Conservation (phyloP, 495 filamentous ascomycete species). For the Aspergillus nanangensis region DNA sequence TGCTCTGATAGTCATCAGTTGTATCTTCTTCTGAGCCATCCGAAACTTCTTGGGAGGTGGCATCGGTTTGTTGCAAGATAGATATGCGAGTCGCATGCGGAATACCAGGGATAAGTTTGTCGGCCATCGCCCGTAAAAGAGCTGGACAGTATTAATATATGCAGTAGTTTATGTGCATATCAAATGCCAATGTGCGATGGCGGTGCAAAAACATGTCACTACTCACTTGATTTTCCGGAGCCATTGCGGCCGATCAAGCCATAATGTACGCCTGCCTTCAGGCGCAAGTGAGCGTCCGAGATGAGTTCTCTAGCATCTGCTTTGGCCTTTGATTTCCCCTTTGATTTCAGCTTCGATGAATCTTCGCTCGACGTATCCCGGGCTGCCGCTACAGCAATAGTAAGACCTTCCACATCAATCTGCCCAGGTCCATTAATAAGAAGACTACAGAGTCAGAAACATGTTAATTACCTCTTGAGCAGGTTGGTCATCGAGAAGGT, state of each 20-base stretch:
- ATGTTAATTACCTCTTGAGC: conserved; percentile 33
- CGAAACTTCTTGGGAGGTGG: conserved; percentile 16
- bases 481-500: conserved; percentile 37
- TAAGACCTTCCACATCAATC: conserved; percentile 65
- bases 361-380: conserved; percentile 18
- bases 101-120: conserved; percentile 76
- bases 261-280: conserved; percentile 68
- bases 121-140: conserved; percentile 66
- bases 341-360: conserved; percentile 31
- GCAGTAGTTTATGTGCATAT: too few species aligned
- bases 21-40: conserved; percentile 7
- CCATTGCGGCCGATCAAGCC: conserved; percentile 75
- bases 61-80: conserved; percentile 66
- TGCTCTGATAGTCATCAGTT: conserved; percentile 13
- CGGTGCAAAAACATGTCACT: too few species aligned
- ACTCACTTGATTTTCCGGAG: conserved; percentile 72
- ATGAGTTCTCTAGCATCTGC: conserved; percentile 62
- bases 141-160: conserved; percentile 33
- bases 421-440: conserved; percentile 17
- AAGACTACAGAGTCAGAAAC: neutral
- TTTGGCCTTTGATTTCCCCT: conserved; percentile 50
- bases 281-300: conserved; percentile 57
- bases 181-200: neutral
- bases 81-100: conserved; percentile 61
- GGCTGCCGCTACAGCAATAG: conserved; percentile 51